These are phyloP conservation scores for Pseudocercospora fijiensis DNA, from an alignment of 2,329 filamentous ascomycete genomes.

Conservation along the genomic window DNA sequence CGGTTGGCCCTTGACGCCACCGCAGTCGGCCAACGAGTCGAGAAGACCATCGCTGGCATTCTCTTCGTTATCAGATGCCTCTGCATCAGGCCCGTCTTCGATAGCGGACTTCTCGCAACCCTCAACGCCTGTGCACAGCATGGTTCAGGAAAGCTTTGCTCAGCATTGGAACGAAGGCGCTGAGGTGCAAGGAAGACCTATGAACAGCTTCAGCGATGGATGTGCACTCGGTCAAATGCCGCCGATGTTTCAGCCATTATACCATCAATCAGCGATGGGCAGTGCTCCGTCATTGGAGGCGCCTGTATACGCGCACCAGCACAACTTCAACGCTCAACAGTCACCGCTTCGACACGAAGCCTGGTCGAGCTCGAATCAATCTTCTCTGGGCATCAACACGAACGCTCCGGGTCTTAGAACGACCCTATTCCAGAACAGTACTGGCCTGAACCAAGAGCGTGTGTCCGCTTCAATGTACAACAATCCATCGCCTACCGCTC, in stretches of 20 bases:
- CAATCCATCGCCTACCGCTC: slow-evolving; percentile 11
- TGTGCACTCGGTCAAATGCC: slow-evolving; percentile 17
- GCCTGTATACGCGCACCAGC: background rate
- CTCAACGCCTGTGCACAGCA: slow-evolving; percentile 27
- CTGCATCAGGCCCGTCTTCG: slow-evolving; percentile 27
- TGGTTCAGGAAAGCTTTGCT: slow-evolving; percentile 15
- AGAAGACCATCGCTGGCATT: slow-evolving; percentile 31
- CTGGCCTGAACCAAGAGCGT: slow-evolving; percentile 13
- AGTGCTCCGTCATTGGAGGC: background rate
- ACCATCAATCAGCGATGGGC: slow-evolving; percentile 5
- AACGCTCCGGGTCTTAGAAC: slow-evolving; percentile 7
- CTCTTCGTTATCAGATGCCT: slow-evolving; percentile 25
- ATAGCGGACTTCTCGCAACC: slow-evolving; percentile 29
- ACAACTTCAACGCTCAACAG: background rate
- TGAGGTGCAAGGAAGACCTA: slow-evolving; percentile 16
- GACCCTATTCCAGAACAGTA: slow-evolving; percentile 16
- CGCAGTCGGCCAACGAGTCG: slow-evolving; percentile 33
- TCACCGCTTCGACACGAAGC: slow-evolving; percentile 12
- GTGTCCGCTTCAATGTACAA: slow-evolving; percentile 18
- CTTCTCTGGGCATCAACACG: background rate
- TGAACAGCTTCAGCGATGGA: slow-evolving; percentile 3
- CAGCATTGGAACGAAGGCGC: slow-evolving; percentile 23
- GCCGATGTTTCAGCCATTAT: slow-evolving; percentile 15
- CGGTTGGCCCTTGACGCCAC: slow-evolving; percentile 32
- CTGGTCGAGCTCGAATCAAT: slow-evolving; percentile 3